phyloP scores from a whole-genome alignment of 2,329 filamentous ascomycete genomes.

The Hymenotorrendiella dingleyae region DNA sequence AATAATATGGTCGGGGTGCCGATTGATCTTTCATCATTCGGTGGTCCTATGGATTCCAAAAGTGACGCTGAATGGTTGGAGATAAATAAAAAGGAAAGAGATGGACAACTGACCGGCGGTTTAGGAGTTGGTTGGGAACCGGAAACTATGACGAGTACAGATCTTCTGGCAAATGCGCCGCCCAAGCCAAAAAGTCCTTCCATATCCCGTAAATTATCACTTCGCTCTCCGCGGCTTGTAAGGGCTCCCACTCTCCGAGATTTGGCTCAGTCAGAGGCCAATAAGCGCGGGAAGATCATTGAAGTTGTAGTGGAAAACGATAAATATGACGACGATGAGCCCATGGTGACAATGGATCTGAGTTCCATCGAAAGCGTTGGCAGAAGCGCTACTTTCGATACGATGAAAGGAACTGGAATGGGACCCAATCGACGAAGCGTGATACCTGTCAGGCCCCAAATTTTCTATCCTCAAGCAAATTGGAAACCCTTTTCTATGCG shows the following conservation, averaged over 20 bases:
- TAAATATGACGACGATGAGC: slow-evolving; percentile 3
- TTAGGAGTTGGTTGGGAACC: slow-evolving; percentile 49
- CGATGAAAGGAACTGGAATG: slow-evolving; percentile 7
- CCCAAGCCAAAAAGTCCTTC: slow-evolving; percentile 8
- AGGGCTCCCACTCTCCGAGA: slow-evolving; percentile 40
- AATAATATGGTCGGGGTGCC: slow-evolving; percentile 10
- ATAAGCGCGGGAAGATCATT: slow-evolving; percentile 53
- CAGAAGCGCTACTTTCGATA: slow-evolving; percentile 15
- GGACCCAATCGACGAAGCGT: slow-evolving; percentile 17
- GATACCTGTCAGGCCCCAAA: slow-evolving; percentile 36
- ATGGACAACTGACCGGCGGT: slow-evolving; percentile 51
- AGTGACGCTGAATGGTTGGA: slow-evolving; percentile 19
- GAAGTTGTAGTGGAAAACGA: slow-evolving; percentile 48
- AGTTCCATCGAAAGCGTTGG: slow-evolving; percentile 22
- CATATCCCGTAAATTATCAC: slow-evolving; percentile 19
- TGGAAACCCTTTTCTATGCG: slow-evolving; percentile 64
- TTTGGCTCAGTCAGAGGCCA: slow-evolving; percentile 52
- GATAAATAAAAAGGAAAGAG: slow-evolving; percentile 38
- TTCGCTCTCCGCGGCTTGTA: slow-evolving; percentile 14
- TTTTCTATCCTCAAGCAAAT: slow-evolving; percentile 58
- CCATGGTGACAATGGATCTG: slow-evolving; percentile 20
- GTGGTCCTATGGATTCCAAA: slow-evolving; percentile 18
- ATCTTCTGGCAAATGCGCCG: slow-evolving; percentile 38
- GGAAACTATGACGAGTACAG: slow-evolving; percentile 42
- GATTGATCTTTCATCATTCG: slow-evolving; percentile 26